phyloP scores from a whole-genome alignment of 1,284 basidiomycete genomes.

The Rugosomyces carneus region DNA sequence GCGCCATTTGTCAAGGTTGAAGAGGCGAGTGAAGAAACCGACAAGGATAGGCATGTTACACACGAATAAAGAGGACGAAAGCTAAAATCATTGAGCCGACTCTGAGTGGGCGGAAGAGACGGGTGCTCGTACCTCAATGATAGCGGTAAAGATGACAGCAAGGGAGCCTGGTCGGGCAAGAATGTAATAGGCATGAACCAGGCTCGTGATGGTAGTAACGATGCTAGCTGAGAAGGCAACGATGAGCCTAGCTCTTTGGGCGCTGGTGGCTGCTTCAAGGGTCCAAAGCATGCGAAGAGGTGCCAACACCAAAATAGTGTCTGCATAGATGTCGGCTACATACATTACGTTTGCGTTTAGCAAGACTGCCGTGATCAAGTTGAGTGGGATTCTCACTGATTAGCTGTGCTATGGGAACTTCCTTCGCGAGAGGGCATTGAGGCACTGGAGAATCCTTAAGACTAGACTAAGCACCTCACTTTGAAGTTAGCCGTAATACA shows the following conservation, averaged over 20 bases:
- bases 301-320: constrained; percentile 8
- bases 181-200: constrained; percentile 14
- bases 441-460: constrained; percentile 10
- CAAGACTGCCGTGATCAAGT: background rate
- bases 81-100: background rate
- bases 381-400: constrained; percentile 7
- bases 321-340: constrained; percentile 14
- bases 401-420: constrained; percentile 14
- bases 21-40: background rate
- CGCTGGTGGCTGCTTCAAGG: constrained; percentile 6
- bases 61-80: background rate
- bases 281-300: constrained; percentile 15
- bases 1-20: background rate
- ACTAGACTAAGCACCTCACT: background rate
- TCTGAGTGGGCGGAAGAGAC: background rate
- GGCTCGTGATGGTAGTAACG: constrained; percentile 11
- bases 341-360: background rate
- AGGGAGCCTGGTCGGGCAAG: constrained; percentile 9
- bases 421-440: constrained; percentile 11
- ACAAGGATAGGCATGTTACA: background rate
- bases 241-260: constrained; percentile 13
- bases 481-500: background rate
- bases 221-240: constrained; percentile 15
- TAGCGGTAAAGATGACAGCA: constrained; percentile 8
- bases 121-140: constrained; percentile 3